Evolutionary conservation across 257 asterid species (phyloP), one percentile per base, ranked within the genome.

Genomic region (Galeopsis tetrahit): DNA sequence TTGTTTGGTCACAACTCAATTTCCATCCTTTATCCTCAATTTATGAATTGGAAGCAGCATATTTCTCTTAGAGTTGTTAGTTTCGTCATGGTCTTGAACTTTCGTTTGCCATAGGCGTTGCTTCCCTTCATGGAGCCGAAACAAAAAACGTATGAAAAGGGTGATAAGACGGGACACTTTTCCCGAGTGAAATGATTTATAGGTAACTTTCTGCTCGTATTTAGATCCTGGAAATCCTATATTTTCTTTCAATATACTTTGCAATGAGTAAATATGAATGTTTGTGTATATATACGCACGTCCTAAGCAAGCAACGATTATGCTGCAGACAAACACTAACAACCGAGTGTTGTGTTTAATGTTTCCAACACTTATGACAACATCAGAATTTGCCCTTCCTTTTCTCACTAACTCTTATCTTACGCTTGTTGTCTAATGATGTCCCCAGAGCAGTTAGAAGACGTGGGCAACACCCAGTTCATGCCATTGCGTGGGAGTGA

Each of bases 111-210:
- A 40, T 74, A 91, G 97, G 73, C 78, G 32, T 73, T 86, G 81
- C 95, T 91, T 82, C 97, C 97, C 5, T 86, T 89, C 74, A 91
- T 89, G 95, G 90, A 84, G 79, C 89, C 87, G 43, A 86, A 79
- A 71, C 85, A 32, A 36, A 78, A 65, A 68, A 75, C 36, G 68
- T 83, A 85, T 21, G 85, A 72, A 40, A 81, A 51, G 57, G 87
- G 81, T 2, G 79, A 82, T 10, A 43, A 73, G 48, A 89, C 78
- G 82, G 81, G 88, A 77, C 78, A 83, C 74, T 75, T 82, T 80
- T 83, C 76, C 31, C 85, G 97, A 69, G 90, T 87, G 42, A 91
- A 87, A 80, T 91, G 97, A 76, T 89, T 89, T 70, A 78, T 91
- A 74, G 96, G 97, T 87, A 83, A 75, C 51, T 63, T 48, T 51